Evolutionary conservation across 2,329 filamentous ascomycete species (phyloP).

Genomic region (Ceratocystis colombiana): DNA sequence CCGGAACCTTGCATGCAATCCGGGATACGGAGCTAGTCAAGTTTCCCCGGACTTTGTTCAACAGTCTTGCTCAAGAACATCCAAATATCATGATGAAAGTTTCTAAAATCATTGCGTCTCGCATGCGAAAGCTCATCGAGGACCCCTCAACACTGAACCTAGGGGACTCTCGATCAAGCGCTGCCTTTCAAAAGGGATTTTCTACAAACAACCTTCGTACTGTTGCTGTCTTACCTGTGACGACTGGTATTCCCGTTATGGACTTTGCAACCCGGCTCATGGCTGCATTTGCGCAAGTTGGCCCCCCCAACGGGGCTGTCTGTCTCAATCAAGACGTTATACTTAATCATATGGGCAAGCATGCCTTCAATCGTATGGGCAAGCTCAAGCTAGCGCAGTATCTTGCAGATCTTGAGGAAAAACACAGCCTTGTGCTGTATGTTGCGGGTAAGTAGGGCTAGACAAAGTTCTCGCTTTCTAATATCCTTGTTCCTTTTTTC

Average conservation of each 20-base stretch:
- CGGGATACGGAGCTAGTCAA: slow-evolving; percentile 94
- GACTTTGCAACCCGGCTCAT: slow-evolving; percentile 88
- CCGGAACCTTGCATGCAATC: slow-evolving; percentile 88
- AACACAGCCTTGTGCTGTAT: slow-evolving; percentile 90
- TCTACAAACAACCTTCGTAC: slow-evolving; percentile 89
- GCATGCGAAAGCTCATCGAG: slow-evolving; percentile 83
- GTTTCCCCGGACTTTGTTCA: slow-evolving; percentile 91
- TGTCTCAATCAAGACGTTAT: slow-evolving; percentile 90
- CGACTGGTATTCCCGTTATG: slow-evolving; percentile 80
- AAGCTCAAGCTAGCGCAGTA: slow-evolving; percentile 94
- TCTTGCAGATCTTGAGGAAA: slow-evolving; percentile 90
- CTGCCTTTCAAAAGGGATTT: slow-evolving; percentile 48
- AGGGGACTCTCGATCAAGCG: slow-evolving; percentile 43
- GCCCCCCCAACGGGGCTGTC: slow-evolving; percentile 78
- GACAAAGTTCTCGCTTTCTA: background rate
- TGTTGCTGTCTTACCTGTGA: slow-evolving; percentile 83
- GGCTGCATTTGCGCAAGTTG: slow-evolving; percentile 79
- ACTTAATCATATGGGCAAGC: slow-evolving; percentile 83
- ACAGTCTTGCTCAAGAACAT: slow-evolving; percentile 92
- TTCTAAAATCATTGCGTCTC: slow-evolving; percentile 92
- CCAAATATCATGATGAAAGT: slow-evolving; percentile 98
- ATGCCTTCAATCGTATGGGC: slow-evolving; percentile 95
- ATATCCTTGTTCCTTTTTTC: slow-evolving; percentile 16
- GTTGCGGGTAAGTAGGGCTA: slow-evolving; percentile 55
- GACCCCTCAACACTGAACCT: slow-evolving; percentile 59